Conservation (phyloP, 2,329 filamentous ascomycete species). For the Pseudogymnoascus sp. region DNA sequence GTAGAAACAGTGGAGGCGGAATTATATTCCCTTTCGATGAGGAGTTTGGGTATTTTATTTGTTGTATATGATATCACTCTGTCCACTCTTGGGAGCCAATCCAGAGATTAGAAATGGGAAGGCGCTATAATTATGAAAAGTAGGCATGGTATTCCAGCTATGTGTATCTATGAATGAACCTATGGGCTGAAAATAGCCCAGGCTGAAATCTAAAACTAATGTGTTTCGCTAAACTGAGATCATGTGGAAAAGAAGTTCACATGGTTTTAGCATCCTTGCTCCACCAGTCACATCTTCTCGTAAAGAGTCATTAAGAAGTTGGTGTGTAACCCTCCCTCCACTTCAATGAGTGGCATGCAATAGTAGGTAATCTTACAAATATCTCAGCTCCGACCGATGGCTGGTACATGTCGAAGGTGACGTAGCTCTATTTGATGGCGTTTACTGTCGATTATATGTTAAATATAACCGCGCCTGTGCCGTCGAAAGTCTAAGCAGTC, state of each 20-base stretch:
- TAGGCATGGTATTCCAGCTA: background rate
- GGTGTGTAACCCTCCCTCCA: background rate
- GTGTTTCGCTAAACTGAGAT: background rate
- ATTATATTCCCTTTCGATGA: constrained; percentile 6
- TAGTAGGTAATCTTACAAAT: background rate
- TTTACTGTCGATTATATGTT: background rate
- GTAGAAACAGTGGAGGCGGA: background rate
- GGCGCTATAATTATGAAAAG: background rate
- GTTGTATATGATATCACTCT: constrained; percentile 12
- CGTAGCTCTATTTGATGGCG: background rate
- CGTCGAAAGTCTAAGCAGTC: background rate
- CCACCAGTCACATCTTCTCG: background rate
- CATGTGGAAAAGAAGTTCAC: background rate
- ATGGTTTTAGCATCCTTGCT: background rate
- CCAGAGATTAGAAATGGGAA: constrained; percentile 9
- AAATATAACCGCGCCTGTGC: background rate
- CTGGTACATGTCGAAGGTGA: background rate
- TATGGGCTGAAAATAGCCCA: background rate
- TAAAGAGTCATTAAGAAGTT: background rate
- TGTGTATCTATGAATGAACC: background rate
- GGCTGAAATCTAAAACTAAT: background rate
- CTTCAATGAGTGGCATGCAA: background rate
- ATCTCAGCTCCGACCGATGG: background rate
- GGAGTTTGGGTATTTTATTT: constrained; percentile 9
- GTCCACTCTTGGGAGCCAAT: constrained; percentile 10